These are phyloP conservation scores for Tritrichomonas foetus DNA, from an alignment of 208 protist species.

Conservation along the genomic window DNA sequence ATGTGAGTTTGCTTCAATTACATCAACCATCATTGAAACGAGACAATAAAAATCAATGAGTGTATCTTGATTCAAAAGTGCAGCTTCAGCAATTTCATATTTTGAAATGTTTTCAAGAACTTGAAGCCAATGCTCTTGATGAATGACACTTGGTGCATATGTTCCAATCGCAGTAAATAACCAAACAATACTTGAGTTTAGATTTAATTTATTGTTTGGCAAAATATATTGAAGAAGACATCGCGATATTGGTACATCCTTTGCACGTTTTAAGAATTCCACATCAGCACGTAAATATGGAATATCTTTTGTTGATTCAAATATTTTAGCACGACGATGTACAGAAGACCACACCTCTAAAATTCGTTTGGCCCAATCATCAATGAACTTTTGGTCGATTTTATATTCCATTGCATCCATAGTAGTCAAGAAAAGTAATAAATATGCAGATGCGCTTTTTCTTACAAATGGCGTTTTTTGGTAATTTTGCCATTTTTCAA, in stretches of 20 bases:
- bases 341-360: no score
- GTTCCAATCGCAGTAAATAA: background rate
- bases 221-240: no score
- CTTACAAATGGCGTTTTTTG: no score
- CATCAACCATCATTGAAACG: background rate
- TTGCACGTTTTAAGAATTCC: background rate
- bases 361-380: no score
- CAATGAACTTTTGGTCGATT: no score
- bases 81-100: no score
- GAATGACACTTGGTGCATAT: background rate
- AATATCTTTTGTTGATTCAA: background rate
- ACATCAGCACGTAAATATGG: background rate
- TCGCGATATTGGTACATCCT: background rate
- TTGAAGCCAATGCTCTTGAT: background rate
- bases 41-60: background rate
- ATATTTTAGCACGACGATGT: no score
- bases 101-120: background rate
- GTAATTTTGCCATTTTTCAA: no score
- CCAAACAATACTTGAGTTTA: background rate
- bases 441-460: no score
- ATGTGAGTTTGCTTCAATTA: background rate
- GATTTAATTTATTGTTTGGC: background rate
- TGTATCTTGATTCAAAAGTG: background rate
- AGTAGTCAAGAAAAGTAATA: no score
- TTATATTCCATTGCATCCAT: no score